Base-by-base conservation (phyloP, 2,329 filamentous ascomycete genomes). In the Cladophialophora psammophila region DNA sequence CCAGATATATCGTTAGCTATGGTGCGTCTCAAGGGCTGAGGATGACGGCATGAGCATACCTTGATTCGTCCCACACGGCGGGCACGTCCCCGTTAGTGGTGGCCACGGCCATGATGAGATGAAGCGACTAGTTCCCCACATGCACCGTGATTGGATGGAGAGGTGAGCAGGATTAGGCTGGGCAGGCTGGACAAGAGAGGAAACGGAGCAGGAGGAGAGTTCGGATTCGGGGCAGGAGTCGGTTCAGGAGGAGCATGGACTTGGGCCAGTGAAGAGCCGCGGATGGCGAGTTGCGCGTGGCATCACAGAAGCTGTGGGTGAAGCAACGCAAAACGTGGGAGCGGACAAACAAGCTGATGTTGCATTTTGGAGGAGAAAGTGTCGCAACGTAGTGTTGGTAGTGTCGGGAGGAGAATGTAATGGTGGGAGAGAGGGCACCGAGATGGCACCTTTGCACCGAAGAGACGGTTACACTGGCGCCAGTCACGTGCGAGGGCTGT, bases 1-100 rank as follows among this genome's bases (percentile, higher is more conserved):
- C 74, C 66, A 94, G 88, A 96, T 95, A 72, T 94, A 85, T 50
- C 73, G 87, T 89, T 71, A 95, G 63, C 52, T 31, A n/a, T 63
- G 45, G 62, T 31, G 64, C 34, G 45, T 40, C 45, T 18, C 18
- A 31, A 58, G 58, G 34, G 48, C 45, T 32, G 48, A 10, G 45
- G 35, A 69, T 64, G 60, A 66, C 57, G 66, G 52, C 58, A 63
- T 60, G 60, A 38, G 36, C 71, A 52, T 69, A 73, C 71, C 71
- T 72, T 36, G 71, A 67, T 68, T 73, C 71, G 60, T 72, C 66
- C 71, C 69, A 69, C 75, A 78, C 72, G 78, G 78, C 72, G 67
- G 72, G 69, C 69, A 69, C 69, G 68, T 69, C 63, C 62, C 69
- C 65, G 57, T 71, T 72, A 60, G 68, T 60, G 26, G 45, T 61